phyloP scores from a whole-genome alignment of 2,329 filamentous ascomycete species.

The Scedosporium apiospermum region DNA sequence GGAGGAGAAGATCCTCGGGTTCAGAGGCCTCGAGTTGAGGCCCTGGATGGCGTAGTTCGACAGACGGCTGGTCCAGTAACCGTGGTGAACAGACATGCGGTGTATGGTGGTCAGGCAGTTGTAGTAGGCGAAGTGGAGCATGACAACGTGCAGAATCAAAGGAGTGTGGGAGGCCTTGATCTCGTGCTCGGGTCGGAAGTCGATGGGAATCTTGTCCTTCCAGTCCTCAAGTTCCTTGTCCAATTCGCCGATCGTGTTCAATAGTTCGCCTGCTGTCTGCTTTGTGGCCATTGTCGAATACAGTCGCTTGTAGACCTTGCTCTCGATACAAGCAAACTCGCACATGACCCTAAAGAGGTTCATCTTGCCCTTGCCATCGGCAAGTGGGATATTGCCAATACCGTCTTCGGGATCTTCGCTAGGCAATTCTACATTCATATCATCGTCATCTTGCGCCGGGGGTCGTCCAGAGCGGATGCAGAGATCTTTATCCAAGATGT shows the following conservation, averaged over 20 bases:
- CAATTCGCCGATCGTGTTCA: slow-evolving; percentile 92
- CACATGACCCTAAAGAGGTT: slow-evolving; percentile 93
- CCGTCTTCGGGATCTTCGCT: slow-evolving; percentile 86
- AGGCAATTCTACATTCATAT: slow-evolving; percentile 92
- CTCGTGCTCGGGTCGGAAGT: slow-evolving; percentile 94
- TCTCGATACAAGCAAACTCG: slow-evolving; percentile 83
- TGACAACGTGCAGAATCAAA: slow-evolving; percentile 87
- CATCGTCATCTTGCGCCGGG: slow-evolving; percentile 53
- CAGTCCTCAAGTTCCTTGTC: slow-evolving; percentile 85
- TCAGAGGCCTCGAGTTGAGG: slow-evolving; percentile 79
- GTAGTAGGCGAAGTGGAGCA: slow-evolving; percentile 94
- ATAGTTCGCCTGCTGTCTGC: slow-evolving; percentile 81
- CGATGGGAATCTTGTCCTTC: slow-evolving; percentile 91
- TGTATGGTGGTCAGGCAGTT: slow-evolving; percentile 97
- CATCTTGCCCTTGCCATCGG: slow-evolving; percentile 83
- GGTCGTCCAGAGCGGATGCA: slow-evolving; percentile 50
- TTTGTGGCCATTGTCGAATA: slow-evolving; percentile 91
- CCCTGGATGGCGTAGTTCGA: slow-evolving; percentile 95
- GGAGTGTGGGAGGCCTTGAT: slow-evolving; percentile 90
- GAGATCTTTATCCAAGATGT: slow-evolving; percentile 56
- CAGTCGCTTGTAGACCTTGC: slow-evolving; percentile 83
- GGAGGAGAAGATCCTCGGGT: slow-evolving; percentile 89
- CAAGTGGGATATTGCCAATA: slow-evolving; percentile 85
- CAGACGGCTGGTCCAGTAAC: slow-evolving; percentile 92
- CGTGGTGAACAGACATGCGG: slow-evolving; percentile 95